phyloP scores from a whole-genome alignment of 805 yeast species.

The Nakazawaea laoshanensis region DNA sequence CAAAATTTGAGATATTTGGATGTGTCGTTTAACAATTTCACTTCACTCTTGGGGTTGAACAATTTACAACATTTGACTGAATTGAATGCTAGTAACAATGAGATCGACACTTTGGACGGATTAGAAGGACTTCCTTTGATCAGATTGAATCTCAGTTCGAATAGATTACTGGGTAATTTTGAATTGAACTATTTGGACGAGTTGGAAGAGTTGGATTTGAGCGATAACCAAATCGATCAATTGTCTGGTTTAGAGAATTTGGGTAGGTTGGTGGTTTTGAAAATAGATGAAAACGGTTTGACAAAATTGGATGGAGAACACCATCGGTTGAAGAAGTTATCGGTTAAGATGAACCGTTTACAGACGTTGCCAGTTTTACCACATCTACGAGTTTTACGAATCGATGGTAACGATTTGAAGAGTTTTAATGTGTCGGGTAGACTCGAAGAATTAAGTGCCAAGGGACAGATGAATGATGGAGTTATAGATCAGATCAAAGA shows the following conservation, averaged over 20 bases:
- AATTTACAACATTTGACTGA: conserved; percentile 32
- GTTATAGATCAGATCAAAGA: conserved; percentile 17
- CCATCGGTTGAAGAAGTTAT: conserved; percentile 26
- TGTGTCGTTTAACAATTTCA: conserved; percentile 28
- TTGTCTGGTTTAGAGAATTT: conserved; percentile 28
- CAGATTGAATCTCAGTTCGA: conserved; percentile 31
- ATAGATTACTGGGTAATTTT: conserved; percentile 32
- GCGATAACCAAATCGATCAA: conserved; percentile 29
- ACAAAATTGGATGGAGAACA: conserved; percentile 18
- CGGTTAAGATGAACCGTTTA: conserved; percentile 29
- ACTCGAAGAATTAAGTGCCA: conserved; percentile 34
- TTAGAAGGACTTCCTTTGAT: conserved; percentile 30
- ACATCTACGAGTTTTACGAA: conserved; percentile 30
- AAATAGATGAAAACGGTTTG: conserved; percentile 33
- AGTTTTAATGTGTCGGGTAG: conserved; percentile 22
- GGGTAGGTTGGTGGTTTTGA: conserved; percentile 27
- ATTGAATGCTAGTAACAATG: conserved; percentile 30
- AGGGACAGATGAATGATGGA: conserved; percentile 21
- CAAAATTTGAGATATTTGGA: conserved; percentile 33
- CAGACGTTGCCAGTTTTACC: conserved; percentile 25
- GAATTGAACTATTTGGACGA: conserved; percentile 23
- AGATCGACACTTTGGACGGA: conserved; percentile 26
- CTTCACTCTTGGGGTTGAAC: conserved; percentile 26
- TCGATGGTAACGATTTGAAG: conserved; percentile 31
- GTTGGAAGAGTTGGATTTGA: conserved; percentile 34